Evolutionary conservation across 805 yeast genomes (phyloP), one percentile per base, ranked within the genome.

Genomic region (Brettanomyces sp.): DNA sequence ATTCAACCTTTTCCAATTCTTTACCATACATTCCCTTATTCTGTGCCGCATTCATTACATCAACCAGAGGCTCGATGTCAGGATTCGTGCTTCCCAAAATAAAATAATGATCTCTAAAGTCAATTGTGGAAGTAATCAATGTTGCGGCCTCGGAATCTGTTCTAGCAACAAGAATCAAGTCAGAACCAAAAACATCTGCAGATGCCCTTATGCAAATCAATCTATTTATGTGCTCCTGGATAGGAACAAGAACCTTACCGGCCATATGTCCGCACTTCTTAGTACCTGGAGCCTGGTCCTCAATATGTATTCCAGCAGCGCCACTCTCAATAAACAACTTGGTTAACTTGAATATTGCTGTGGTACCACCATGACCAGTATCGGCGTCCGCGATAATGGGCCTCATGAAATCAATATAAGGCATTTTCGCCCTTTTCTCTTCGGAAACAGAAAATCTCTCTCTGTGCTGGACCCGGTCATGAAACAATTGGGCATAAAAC

Each of bases 221-320:
- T 66, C 98, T 80, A 72, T 87, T 89, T 68, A 91, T 86, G 70
- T 91, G 98, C 72, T 91, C 98, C 70, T 89, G 96, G 49, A 89
- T 93, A 52, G 98, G 98, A 52, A 91, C 96, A 56, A 91, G 79
- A 45, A 93, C 97, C 69, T 93, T 88, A 58, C 98, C 98, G 55
- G 95, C 97, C 98, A 91, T 91, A 70, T 91, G 98, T 50, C 98
- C 98, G 73, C 98, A 91, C 72, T 91, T 91, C 69, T 91, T 91
- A 58, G 97, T 91, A 59, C 97, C 96, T 46, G 98, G 96, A 46
- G 97, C 96, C 76, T 91, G 98, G 69, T 91, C 98, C 72, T 91
- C 99, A 64, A 91, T 89, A 66, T 91, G 99, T 59, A 91, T 89
- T 63, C 98, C 98, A 49, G 98, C 97, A 47, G 98, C 99, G 67